These are phyloP conservation scores for Rhododendron williamsianum DNA, from an alignment of 148 eudicot species.

Conservation along the genomic window DNA sequence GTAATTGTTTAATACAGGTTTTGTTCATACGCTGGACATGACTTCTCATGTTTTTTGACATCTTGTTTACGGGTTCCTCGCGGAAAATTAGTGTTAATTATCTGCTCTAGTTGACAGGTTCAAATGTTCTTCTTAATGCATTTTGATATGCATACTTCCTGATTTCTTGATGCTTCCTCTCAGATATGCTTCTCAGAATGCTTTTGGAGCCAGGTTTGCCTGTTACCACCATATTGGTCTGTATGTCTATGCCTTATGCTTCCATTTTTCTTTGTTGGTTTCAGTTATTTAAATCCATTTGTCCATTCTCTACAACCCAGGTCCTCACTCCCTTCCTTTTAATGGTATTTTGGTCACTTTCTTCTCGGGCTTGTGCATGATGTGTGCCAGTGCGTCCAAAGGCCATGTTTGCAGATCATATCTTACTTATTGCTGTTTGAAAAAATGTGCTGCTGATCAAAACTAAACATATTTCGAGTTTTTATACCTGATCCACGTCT, in stretches of 20 bases:
- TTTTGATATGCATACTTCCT: slow-evolving; percentile 20
- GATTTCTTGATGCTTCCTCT: slow-evolving; percentile 22
- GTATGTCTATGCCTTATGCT: slow-evolving; percentile 20
- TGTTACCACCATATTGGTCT: slow-evolving; percentile 51
- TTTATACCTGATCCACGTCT: neutral
- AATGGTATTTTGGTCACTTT: slow-evolving; percentile 7
- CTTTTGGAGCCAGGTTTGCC: slow-evolving; percentile 67
- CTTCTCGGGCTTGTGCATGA: neutral
- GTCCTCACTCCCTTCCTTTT: slow-evolving; percentile 3
- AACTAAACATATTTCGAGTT: neutral
- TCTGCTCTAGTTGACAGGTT: neutral
- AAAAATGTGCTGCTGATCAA: neutral
- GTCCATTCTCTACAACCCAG: neutral
- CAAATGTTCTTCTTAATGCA: neutral
- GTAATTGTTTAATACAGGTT: neutral
- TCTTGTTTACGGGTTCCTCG: neutral
- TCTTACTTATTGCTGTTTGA: slow-evolving; percentile 7
- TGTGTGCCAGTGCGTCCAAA: neutral
- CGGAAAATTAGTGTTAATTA: neutral
- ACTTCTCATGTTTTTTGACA: slow-evolving; percentile 1
- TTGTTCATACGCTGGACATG: neutral
- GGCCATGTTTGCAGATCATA: slow-evolving; percentile 8
- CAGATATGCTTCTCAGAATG: slow-evolving; percentile 75
- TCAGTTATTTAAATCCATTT: neutral
- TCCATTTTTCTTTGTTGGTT: neutral